Evolutionary conservation across 192 early-diverging fungal species (phyloP), one percentile per base, ranked within the genome.

Genomic region (Glomus cerebriforme): DNA sequence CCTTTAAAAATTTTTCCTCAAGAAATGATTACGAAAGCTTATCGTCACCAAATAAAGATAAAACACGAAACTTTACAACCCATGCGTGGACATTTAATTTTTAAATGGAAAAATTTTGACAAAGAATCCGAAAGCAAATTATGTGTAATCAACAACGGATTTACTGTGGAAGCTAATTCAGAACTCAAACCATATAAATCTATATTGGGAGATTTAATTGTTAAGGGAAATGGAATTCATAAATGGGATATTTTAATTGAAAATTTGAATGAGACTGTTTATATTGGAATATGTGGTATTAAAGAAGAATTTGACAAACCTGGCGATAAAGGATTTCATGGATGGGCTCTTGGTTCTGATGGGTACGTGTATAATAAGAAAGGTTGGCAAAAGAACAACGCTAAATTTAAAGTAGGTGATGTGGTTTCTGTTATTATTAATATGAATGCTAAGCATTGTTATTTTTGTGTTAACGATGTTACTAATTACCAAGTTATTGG

Each of bases 371-470:
- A 43, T 66, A 27, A 66, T 66, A 7, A 66, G 1, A 74, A 59
- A 27, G 0, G 9, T 27, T 27, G 43, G 2, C 59, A 74, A 43
- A n/a, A 31, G 24, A 39, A 79, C 29, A 69, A 34, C 32, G 32
- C 17, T 19, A 22, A 43, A 37, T 79, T 79, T 71, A 60, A 19
- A 8, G 17, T 27, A 49, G 39, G 39, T 13, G 35, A 35, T 73
- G 24, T 54, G 12, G 47, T 79, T 60, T 63, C 19, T 54, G 29
- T 79, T 34, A 32, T 59, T 43, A 3, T 79, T 1, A 58, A 79
- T 19, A 79, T 79, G 79, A 79, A 17, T 7, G 31, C 35, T 59
- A 43, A 72, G 31, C 78, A 75, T 17, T 69, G 66, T 27, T 9
- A 3, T 45, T 73, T 72, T 8, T 7, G 70, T 6, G 59, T 79